Conservation (phyloP, 2,329 filamentous ascomycete species). For the Cadophora malorum region DNA sequence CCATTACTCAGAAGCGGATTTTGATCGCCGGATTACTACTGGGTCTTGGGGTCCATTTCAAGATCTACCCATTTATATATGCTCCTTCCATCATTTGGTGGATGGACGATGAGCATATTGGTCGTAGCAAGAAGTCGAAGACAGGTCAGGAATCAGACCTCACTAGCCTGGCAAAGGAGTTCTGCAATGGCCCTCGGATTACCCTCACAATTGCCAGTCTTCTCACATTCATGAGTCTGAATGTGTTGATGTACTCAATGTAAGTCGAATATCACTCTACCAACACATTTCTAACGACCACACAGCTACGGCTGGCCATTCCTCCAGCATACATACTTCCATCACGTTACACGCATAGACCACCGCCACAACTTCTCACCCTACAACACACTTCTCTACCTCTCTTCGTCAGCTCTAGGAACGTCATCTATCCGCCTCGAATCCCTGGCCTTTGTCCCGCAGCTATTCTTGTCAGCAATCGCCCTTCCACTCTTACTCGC, state of each 20-base stretch:
- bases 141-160: constrained; percentile 39
- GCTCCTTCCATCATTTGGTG: constrained; percentile 81
- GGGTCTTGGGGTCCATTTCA: constrained; percentile 90
- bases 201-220: constrained; percentile 69
- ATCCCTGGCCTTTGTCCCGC: constrained; percentile 86
- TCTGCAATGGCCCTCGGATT: constrained; percentile 62
- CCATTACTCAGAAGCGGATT: constrained; percentile 69
- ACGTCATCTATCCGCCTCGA: constrained; percentile 60
- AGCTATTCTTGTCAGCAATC: constrained; percentile 79
- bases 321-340: constrained; percentile 87
- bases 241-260: constrained; percentile 78
- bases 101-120: constrained; percentile 66
- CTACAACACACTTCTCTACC: constrained; percentile 90
- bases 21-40: constrained; percentile 75
- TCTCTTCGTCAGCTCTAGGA: constrained; percentile 70
- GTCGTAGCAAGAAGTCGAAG: constrained; percentile 25
- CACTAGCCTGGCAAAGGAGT: constrained; percentile 46
- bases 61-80: constrained; percentile 99
- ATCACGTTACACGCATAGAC: constrained; percentile 91
- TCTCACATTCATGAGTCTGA: constrained; percentile 74
- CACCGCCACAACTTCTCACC: constrained; percentile 98
- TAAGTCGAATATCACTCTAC: constrained; percentile 50
- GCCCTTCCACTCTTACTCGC: constrained; percentile 78
- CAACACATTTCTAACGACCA: constrained; percentile 2
- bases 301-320: constrained; percentile 79